These are phyloP conservation scores for Lichtheimia ramosa DNA, from an alignment of 371 early-diverging fungal genomes.

Conservation along the genomic window DNA sequence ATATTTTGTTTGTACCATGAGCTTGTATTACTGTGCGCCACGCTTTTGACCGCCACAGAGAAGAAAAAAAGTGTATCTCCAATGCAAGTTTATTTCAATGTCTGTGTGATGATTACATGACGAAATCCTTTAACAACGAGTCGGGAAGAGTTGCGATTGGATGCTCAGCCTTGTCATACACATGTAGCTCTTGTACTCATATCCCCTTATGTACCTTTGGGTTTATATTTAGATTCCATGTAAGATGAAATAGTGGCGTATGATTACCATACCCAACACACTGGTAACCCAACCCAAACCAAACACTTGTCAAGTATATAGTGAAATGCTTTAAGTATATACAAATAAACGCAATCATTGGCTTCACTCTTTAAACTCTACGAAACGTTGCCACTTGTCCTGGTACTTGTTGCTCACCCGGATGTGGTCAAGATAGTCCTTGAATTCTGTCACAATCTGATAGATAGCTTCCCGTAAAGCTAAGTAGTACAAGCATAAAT, in stretches of 20 bases:
- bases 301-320: neutral
- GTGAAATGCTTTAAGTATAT: neutral
- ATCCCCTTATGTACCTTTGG: neutral
- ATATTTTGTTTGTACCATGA: neutral
- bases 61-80: neutral
- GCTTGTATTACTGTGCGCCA: neutral
- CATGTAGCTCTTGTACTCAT: neutral
- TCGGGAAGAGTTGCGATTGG: too few species aligned
- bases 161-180: too few species aligned
- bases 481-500: constrained; percentile 11
- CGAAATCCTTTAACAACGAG: too few species aligned
- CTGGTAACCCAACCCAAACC: too few species aligned
- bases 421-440: constrained; percentile 34
- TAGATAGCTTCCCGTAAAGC: constrained; percentile 55
- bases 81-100: too few species aligned
- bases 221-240: neutral
- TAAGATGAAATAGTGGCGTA: neutral
- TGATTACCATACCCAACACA: neutral
- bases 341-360: neutral
- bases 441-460: constrained; percentile 47
- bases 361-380: constrained; percentile 40
- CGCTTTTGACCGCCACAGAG: neutral
- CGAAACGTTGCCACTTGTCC: constrained; percentile 41
- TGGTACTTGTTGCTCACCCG: constrained; percentile 33
- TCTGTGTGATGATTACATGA: too few species aligned